These are phyloP conservation scores for Yamadazyma friedrichii DNA, from an alignment of 1,139 yeast genomes.

Conservation along the genomic window DNA sequence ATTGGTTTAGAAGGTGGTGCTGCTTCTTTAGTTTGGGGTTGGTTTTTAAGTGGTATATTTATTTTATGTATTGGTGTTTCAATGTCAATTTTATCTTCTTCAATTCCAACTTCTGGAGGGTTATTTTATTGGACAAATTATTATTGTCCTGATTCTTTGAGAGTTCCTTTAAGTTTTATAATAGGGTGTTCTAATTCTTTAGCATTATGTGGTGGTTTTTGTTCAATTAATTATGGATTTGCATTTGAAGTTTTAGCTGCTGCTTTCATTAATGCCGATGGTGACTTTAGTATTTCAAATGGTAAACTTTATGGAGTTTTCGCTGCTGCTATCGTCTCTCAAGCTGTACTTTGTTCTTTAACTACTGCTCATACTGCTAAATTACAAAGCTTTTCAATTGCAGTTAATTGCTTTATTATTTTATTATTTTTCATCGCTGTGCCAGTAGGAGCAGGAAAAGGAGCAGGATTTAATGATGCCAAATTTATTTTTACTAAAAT, in stretches of 20 bases:
- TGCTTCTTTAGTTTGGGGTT: slow-evolving; percentile 64
- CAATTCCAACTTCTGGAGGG: slow-evolving; percentile 77
- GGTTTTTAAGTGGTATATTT: slow-evolving; percentile 61
- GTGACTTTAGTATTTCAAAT: slow-evolving; percentile 30
- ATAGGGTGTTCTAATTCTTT: slow-evolving; percentile 44
- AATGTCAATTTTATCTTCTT: slow-evolving; percentile 65
- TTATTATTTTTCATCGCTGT: slow-evolving; percentile 63
- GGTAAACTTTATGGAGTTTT: slow-evolving; percentile 36
- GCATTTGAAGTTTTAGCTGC: slow-evolving; percentile 37
- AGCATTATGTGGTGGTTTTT: slow-evolving; percentile 37
- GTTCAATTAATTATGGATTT: slow-evolving; percentile 40
- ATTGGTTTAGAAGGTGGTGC: slow-evolving; percentile 42
- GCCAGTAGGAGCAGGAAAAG: slow-evolving; percentile 49
- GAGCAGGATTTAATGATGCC: slow-evolving; percentile 37
- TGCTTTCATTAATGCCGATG: slow-evolving; percentile 29
- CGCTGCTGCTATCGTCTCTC: slow-evolving; percentile 31
- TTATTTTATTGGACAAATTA: slow-evolving; percentile 56
- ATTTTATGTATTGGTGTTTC: slow-evolving; percentile 58
- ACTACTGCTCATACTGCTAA: slow-evolving; percentile 48
- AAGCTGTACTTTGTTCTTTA: slow-evolving; percentile 29
- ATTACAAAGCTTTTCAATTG: slow-evolving; percentile 60
- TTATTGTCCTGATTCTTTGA: slow-evolving; percentile 29
- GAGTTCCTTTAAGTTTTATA: slow-evolving; percentile 41
- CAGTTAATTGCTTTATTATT: slow-evolving; percentile 54
- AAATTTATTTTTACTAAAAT: slow-evolving; percentile 53